phyloP scores from a whole-genome alignment of 2,329 filamentous ascomycete genomes.

The Xylariaceae sp. region DNA sequence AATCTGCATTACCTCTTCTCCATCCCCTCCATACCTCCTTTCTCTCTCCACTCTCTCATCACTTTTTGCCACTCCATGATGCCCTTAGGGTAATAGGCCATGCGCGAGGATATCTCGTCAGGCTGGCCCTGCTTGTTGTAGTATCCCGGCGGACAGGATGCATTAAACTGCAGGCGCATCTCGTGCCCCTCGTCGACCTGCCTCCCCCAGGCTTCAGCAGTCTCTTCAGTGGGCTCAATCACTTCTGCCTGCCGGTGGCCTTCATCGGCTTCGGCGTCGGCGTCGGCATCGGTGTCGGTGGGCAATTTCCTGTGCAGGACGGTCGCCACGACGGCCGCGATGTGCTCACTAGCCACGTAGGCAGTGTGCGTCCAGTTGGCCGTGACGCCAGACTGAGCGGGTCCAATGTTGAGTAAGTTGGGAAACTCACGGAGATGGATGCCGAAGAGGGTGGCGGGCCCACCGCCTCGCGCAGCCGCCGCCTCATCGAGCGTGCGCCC shows the following conservation, averaged over 20 bases:
- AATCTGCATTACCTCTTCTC: constrained; percentile 4
- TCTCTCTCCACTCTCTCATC: not conserved
- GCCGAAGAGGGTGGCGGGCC: not conserved
- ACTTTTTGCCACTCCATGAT: not conserved
- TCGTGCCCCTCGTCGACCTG: not conserved
- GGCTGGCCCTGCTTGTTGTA: constrained; percentile 8
- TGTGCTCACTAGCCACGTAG: not conserved
- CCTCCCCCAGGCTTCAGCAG: constrained; percentile 1
- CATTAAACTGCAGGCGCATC: not conserved
- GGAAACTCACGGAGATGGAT: constrained; percentile 1
- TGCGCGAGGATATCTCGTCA: not conserved
- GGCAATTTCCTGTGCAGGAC: not conserved
- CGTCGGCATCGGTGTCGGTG: no score
- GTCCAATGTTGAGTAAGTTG: not conserved
- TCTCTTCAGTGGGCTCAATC: not conserved
- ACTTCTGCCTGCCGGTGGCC: no score
- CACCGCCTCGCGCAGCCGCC: not conserved
- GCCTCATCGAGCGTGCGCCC: not conserved
- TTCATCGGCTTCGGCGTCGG: no score
- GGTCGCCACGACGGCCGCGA: not conserved
- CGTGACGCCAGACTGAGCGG: not conserved
- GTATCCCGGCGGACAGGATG: constrained; percentile 1
- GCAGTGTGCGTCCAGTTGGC: constrained; percentile 1
- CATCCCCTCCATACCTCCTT: not conserved
- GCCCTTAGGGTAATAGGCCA: not conserved